Conservation (phyloP, 2,329 filamentous ascomycete species). For the Cladosporium sp. region DNA sequence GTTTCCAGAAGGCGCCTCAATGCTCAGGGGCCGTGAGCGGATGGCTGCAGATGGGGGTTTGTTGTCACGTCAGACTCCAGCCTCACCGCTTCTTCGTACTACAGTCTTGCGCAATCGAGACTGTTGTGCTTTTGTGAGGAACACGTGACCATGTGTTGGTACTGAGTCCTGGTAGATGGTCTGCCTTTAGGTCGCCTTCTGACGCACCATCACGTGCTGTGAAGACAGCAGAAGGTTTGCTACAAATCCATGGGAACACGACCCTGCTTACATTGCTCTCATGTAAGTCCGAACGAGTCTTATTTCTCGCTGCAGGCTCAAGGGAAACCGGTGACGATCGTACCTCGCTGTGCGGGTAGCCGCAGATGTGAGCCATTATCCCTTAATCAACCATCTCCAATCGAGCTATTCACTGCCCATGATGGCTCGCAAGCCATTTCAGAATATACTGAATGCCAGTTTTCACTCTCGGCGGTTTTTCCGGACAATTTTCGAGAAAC, state of each 20-base stretch:
- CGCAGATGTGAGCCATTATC: conserved; percentile 1
- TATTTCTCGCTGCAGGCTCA: not conserved
- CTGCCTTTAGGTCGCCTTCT: no score
- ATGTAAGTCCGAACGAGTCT: not conserved
- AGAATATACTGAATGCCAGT: no score
- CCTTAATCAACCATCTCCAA: not conserved
- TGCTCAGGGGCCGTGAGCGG: conserved; percentile 1
- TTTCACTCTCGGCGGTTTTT: conserved; percentile 1
- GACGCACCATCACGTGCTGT: no score
- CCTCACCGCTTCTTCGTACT: conserved; percentile 14
- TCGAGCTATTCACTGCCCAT: not conserved
- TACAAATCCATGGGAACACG: no score
- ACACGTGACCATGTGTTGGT: no score
- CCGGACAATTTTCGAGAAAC: not conserved
- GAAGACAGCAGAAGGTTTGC: no score
- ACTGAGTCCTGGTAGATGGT: no score
- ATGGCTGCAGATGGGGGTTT: conserved; percentile 3
- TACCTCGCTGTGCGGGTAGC: conserved; percentile 1
- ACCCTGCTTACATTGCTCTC: no score
- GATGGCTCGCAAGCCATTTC: not conserved
- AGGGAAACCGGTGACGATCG: not conserved
- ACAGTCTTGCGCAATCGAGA: conserved; percentile 7
- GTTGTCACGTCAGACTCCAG: conserved; percentile 13
- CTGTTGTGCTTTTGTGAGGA: no score
- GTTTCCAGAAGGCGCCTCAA: conserved; percentile 13